A percentile compares a stretch with the other conserved stretches of the same genome.
phyloP scores from a whole-genome alignment of 2,329 filamentous ascomycete genomes.

The Colletotrichum tanaceti region DNA sequence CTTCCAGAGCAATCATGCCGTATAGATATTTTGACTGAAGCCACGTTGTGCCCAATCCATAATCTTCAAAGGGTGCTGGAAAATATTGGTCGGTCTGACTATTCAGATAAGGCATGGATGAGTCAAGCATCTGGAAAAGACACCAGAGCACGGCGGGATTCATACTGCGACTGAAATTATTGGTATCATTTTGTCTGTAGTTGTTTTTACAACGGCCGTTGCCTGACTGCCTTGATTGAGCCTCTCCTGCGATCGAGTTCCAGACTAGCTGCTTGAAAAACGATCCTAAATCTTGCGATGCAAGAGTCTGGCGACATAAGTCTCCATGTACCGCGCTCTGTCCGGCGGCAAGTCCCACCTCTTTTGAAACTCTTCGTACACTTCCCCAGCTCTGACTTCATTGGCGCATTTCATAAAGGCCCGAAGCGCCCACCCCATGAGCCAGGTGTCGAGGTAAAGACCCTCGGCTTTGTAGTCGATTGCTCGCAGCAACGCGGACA shows the following conservation, averaged over 20 bases:
- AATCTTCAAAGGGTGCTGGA: no score
- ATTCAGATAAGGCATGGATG: no score
- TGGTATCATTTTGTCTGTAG: conserved; percentile 38
- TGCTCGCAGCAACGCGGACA: conserved; percentile 71
- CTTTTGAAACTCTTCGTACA: conserved; percentile 62
- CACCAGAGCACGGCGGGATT: no score
- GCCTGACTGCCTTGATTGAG: conserved; percentile 6
- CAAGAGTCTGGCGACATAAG: conserved; percentile 58
- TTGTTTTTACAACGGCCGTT: conserved; percentile 21
- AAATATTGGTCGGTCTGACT: neutral
- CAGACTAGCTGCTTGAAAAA: neutral
- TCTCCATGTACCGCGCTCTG: conserved; percentile 60
- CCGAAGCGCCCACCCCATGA: conserved; percentile 69
- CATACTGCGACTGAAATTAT: conserved; percentile 11
- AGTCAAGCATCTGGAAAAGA: no score
- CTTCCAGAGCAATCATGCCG: neutral
- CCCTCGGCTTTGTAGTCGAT: conserved; percentile 59
- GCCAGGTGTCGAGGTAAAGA: conserved; percentile 68
- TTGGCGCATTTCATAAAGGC: conserved; percentile 73
- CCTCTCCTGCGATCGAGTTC: neutral
- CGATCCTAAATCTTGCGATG: conserved; percentile 44
- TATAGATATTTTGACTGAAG: neutral
- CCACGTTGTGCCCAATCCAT: neutral
- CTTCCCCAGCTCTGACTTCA: conserved; percentile 61
- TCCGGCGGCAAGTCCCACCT: conserved; percentile 59